Evolutionary conservation across 257 asterid species (phyloP), one percentile per base, ranked within the genome.

Genomic region (Oldenlandia corymbosa): DNA sequence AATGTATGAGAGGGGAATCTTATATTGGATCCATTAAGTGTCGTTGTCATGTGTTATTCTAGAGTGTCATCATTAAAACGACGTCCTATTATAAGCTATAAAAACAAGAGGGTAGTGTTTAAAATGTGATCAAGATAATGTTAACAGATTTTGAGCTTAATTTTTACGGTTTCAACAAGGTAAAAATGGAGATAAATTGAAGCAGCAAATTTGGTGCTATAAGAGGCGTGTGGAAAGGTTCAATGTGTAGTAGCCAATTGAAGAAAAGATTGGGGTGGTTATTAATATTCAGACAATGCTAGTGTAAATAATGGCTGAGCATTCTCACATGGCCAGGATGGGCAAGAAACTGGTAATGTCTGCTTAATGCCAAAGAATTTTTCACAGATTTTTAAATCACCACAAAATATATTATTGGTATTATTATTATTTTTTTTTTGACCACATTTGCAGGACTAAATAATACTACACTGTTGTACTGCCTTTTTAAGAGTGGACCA

Each of bases 301-400:
- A n/a, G 62, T 69, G 51, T 41, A 45, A 34, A 61, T n/a, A 23
- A 9, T 26, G 68, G 58, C 71, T 73, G 80, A 60, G 41, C 51
- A 54, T 39, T 27, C 63, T 69, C 95, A 87, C 95, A 80, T 87
- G 95, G 89, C 54, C 60, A 64, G 73, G 72, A 71, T 68, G 86
- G 81, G 78, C 68, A 75, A 43, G 13, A 64, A 46, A 52, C 51
- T 36, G 60, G 31, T 1, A 24, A 18, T 26, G 56, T 64, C 57
- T 52, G 14, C n/a, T 45, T 18, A 34, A 8, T 43, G 34, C 17
- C 39, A 4, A 53, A 67, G 39, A 66, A 51, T 51, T 51, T n/a
- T 34, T 36, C 49, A 49, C 69, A 54, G 48, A n/a, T 21, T 66
- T 14, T 66, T 42, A 66, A 46, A 17, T 61, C 55, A 28, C n/a